Conservation (phyloP, 257 asterid species). For the Plectranthus barbatus region DNA sequence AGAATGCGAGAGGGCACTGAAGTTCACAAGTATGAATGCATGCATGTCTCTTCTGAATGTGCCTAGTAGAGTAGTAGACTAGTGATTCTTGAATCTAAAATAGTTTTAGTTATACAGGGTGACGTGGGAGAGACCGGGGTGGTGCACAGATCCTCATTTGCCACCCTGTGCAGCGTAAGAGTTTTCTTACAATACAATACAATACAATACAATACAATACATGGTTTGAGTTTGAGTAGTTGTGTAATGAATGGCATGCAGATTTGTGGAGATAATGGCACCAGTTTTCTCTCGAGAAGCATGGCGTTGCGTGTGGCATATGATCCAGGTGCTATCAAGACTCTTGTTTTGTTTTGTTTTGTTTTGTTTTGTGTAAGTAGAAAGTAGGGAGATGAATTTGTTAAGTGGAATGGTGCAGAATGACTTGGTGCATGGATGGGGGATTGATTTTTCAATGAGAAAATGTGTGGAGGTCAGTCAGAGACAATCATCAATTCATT, state of each 20-base stretch:
- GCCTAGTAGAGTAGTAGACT: too few relatives aligned
- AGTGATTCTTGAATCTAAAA: neutral
- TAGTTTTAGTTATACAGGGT: constrained; percentile 32
- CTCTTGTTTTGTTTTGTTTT: constrained; percentile 3
- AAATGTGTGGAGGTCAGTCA: constrained; percentile 82
- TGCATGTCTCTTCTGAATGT: too few relatives aligned
- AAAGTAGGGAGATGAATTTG: too few relatives aligned
- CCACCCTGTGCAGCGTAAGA: constrained; percentile 98
- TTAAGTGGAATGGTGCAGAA: constrained; percentile 46
- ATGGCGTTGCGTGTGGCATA: constrained; percentile 97
- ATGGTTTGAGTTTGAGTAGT: too few relatives aligned
- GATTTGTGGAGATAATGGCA: constrained; percentile 98
- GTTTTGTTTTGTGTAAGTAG: too few relatives aligned
- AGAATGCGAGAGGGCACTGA: constrained; percentile 62
- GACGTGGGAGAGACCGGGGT: constrained; percentile 79
- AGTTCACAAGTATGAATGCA: constrained; percentile 69
- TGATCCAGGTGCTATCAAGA: constrained; percentile 61
- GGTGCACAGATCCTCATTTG: constrained; percentile 79
- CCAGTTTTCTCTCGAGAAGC: constrained; percentile 93
- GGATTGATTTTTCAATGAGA: constrained; percentile 89
- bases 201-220: too few relatives aligned
- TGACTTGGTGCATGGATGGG: constrained; percentile 98
- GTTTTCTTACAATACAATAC: too few relatives aligned
- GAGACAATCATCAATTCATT: too few relatives aligned
- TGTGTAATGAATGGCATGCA: constrained; percentile 30